A percentile compares a stretch with the other conserved stretches of the same genome.
phyloP scores from a whole-genome alignment of 148 eudicot genomes.

The Vaccinium darrowii region DNA sequence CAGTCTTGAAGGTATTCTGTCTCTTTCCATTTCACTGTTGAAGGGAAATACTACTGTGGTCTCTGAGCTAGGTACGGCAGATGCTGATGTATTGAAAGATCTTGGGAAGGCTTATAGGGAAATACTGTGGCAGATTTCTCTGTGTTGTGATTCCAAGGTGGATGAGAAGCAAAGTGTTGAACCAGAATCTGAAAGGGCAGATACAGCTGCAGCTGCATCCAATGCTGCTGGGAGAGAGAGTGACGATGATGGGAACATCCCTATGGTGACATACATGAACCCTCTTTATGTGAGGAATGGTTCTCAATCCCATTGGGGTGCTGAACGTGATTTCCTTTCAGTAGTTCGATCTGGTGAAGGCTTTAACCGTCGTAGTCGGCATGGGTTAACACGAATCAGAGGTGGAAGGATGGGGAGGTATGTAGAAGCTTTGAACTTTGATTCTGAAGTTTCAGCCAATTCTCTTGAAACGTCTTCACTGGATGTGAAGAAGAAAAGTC shows the following conservation, averaged over 20 bases:
- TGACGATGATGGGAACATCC: slow-evolving; percentile 72
- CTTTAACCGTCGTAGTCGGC: slow-evolving; percentile 83
- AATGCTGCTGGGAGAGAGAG: slow-evolving; percentile 75
- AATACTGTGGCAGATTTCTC: slow-evolving; percentile 86
- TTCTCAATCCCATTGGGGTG: slow-evolving; percentile 77
- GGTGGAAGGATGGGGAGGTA: slow-evolving; percentile 84
- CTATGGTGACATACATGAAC: slow-evolving; percentile 75
- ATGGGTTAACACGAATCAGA: slow-evolving; percentile 78
- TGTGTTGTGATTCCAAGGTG: slow-evolving; percentile 66
- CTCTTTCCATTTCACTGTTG: slow-evolving; percentile 74
- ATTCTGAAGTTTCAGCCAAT: slow-evolving; percentile 60
- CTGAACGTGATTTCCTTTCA: slow-evolving; percentile 78
- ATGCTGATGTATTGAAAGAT: slow-evolving; percentile 93
- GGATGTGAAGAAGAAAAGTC: slow-evolving; percentile 77
- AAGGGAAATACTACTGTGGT: slow-evolving; percentile 78
- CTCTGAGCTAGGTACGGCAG: slow-evolving; percentile 82
- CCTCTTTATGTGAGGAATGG: slow-evolving; percentile 64
- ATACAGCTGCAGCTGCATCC: slow-evolving; percentile 48
- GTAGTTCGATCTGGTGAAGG: slow-evolving; percentile 82
- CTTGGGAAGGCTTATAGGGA: slow-evolving; percentile 83
- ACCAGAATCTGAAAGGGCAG: slow-evolving; percentile 60
- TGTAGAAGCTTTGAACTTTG: slow-evolving; percentile 74
- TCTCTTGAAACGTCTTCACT: slow-evolving; percentile 44
- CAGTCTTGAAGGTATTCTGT: slow-evolving; percentile 71
- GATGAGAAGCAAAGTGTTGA: slow-evolving; percentile 68